A percentile compares a stretch with the other conserved stretches of the same genome.
These are phyloP conservation scores for Harrya chromipes DNA, from an alignment of 768 basidiomycete genomes.

Conservation along the genomic window DNA sequence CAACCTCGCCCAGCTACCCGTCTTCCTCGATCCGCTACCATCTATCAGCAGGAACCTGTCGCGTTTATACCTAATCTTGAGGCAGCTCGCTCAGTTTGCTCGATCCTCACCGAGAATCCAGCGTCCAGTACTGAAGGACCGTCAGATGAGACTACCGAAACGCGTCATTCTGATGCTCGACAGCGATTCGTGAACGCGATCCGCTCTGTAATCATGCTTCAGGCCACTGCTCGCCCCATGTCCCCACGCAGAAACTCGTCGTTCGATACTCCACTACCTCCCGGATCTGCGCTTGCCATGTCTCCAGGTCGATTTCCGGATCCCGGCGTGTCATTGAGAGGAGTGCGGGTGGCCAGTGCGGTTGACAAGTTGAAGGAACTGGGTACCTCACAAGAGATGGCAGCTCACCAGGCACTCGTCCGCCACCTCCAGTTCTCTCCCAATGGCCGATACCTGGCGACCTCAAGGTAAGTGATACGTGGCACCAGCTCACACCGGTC, in stretches of 20 bases:
- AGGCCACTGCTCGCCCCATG: conserved; percentile 30
- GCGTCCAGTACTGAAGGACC: conserved; percentile 26
- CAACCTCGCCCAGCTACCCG: conserved; percentile 15
- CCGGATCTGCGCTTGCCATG: conserved; percentile 23
- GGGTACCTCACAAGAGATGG: conserved; percentile 40
- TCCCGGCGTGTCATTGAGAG: conserved; percentile 34
- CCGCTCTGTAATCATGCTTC: conserved; percentile 46
- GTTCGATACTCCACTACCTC: conserved; percentile 25
- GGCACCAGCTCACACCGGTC: not conserved
- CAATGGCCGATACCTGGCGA: conserved; percentile 50
- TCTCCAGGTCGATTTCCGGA: conserved; percentile 34
- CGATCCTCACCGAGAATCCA: conserved; percentile 25
- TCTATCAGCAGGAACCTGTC: conserved; percentile 24
- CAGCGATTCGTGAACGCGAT: conserved; percentile 42
- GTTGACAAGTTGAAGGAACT: conserved; percentile 42
- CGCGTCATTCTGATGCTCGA: conserved; percentile 29
- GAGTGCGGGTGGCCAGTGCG: conserved; percentile 38
- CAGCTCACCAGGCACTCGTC: conserved; percentile 48
- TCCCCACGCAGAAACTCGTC: conserved; percentile 32
- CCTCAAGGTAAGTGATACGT: conserved; percentile 41
- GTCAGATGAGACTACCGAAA: conserved; percentile 25
- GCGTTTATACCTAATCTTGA: conserved; percentile 19
- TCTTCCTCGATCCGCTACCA: conserved; percentile 5
- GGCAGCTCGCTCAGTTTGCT: conserved; percentile 24
- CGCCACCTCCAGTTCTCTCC: conserved; percentile 56